These are phyloP conservation scores for Kazachstania viticola DNA, from an alignment of 805 yeast species.

Conservation along the genomic window DNA sequence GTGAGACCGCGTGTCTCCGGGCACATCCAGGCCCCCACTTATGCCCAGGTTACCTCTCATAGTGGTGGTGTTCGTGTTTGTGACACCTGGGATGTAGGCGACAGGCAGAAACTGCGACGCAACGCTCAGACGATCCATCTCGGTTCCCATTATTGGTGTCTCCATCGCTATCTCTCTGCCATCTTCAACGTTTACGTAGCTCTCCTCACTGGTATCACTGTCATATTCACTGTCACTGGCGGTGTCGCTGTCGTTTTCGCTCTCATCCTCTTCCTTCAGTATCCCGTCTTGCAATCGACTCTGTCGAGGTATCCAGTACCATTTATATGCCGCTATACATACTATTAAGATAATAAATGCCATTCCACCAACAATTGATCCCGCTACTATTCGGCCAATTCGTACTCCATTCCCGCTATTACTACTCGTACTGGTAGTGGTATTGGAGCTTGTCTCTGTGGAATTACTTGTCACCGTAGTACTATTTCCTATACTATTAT, in stretches of 20 bases:
- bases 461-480: slow-evolving; percentile 5
- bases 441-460: slow-evolving; percentile 1
- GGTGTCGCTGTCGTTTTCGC: slow-evolving; percentile 12
- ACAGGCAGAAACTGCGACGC: slow-evolving; percentile 85
- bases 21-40: slow-evolving; percentile 4
- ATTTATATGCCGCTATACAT: slow-evolving; percentile 32
- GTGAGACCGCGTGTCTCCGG: slow-evolving; percentile 23
- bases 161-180: not conserved
- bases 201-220: slow-evolving; percentile 14
- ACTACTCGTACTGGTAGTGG: slow-evolving; percentile 6
- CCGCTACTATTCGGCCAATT: slow-evolving; percentile 66
- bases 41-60: slow-evolving; percentile 1
- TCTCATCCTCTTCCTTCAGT: too few species aligned
- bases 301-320: slow-evolving; percentile 30
- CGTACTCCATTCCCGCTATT: slow-evolving; percentile 31
- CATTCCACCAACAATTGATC: slow-evolving; percentile 40
- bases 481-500: slow-evolving; percentile 7
- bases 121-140: slow-evolving; percentile 19
- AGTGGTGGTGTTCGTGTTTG: slow-evolving; percentile 17
- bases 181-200: slow-evolving; percentile 4
- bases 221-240: slow-evolving; percentile 19
- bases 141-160: not conserved
- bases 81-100: slow-evolving; percentile 91
- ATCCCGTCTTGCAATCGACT: slow-evolving; percentile 17
- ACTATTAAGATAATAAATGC: slow-evolving; percentile 28